phyloP scores from a whole-genome alignment of 2,329 filamentous ascomycete species.

The Metarhizium guizhouense region DNA sequence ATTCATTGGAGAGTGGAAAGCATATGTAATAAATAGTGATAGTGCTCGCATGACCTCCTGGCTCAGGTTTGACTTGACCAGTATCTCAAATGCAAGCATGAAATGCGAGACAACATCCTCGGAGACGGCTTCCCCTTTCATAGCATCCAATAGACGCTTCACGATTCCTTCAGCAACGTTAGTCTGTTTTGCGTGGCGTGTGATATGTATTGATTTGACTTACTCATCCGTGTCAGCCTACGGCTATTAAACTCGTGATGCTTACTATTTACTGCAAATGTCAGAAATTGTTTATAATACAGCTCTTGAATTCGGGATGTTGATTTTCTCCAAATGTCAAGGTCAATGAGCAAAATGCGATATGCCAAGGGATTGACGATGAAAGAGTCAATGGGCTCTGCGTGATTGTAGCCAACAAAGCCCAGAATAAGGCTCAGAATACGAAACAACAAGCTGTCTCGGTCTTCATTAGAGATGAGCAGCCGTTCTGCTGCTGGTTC shows the following conservation, averaged over 20 bases:
- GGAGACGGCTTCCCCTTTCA: constrained; percentile 76
- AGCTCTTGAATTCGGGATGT: constrained; percentile 69
- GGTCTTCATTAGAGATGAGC: constrained; percentile 40
- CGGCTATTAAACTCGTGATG: constrained; percentile 88
- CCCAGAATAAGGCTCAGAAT: constrained; percentile 69
- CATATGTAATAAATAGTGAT: constrained; percentile 87
- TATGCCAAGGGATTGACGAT: constrained; percentile 96
- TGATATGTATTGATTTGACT: constrained; percentile 24
- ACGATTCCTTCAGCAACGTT: constrained; percentile 59
- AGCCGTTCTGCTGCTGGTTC: constrained; percentile 29
- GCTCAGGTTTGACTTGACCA: constrained; percentile 73
- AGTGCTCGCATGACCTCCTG: constrained; percentile 79
- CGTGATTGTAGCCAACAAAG: constrained; percentile 82
- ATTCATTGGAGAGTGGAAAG: constrained; percentile 55
- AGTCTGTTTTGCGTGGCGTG: constrained; percentile 2
- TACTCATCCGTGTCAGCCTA: constrained; percentile 82
- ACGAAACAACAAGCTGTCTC: constrained; percentile 47
- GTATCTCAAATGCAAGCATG: constrained; percentile 65
- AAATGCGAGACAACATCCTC: constrained; percentile 67
- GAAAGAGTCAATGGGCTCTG: constrained; percentile 75
- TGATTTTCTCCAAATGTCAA: constrained; percentile 84
- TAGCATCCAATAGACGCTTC: constrained; percentile 78
- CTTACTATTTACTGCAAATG: constrained; percentile 83
- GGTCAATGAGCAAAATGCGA: constrained; percentile 80
- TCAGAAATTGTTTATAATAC: constrained; percentile 87